phyloP scores from a whole-genome alignment of 2,329 filamentous ascomycete species.

The Scedosporium minutisporum region DNA sequence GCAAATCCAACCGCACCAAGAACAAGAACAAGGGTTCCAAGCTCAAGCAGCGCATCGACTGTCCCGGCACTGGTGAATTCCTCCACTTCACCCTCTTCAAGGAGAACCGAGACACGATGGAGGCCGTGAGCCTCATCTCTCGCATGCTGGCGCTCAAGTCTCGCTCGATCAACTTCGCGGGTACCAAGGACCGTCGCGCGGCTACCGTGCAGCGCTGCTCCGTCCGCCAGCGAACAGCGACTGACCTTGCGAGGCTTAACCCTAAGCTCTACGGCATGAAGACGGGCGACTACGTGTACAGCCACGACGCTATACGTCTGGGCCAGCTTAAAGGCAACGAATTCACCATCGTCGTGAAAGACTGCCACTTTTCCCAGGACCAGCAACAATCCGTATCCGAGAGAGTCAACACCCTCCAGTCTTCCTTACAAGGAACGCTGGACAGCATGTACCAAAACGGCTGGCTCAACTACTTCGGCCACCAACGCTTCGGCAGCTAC shows the following conservation, averaged over 20 bases:
- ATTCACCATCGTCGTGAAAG: constrained; percentile 84
- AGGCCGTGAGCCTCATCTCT: constrained; percentile 68
- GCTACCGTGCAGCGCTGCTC: constrained; percentile 79
- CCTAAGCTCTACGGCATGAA: constrained; percentile 50
- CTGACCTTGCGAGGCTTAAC: constrained; percentile 58
- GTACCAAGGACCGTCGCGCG: constrained; percentile 83
- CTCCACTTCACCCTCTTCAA: constrained; percentile 91
- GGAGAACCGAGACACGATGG: constrained; percentile 96
- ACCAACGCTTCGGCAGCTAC: constrained; percentile 94
- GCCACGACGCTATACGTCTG: constrained; percentile 61
- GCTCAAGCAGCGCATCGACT: constrained; percentile 5
- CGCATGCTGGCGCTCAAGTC: constrained; percentile 64
- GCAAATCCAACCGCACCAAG: constrained; percentile 3
- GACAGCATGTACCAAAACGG: constrained; percentile 61
- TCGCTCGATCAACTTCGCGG: constrained; percentile 66
- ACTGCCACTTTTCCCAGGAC: constrained; percentile 55
- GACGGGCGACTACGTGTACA: constrained; percentile 76
- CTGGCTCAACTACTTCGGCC: constrained; percentile 95
- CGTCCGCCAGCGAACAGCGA: constrained; percentile 37
- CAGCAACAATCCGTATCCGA: neutral
- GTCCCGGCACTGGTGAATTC: constrained; percentile 52
- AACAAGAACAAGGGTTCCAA: constrained; percentile 2
- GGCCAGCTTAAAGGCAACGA: constrained; percentile 84
- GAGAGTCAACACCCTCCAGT: constrained; percentile 14
- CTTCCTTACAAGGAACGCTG: constrained; percentile 47